Base-by-base conservation (phyloP, 129 eudicot genomes). In the Flaveria ramosissima region DNA sequence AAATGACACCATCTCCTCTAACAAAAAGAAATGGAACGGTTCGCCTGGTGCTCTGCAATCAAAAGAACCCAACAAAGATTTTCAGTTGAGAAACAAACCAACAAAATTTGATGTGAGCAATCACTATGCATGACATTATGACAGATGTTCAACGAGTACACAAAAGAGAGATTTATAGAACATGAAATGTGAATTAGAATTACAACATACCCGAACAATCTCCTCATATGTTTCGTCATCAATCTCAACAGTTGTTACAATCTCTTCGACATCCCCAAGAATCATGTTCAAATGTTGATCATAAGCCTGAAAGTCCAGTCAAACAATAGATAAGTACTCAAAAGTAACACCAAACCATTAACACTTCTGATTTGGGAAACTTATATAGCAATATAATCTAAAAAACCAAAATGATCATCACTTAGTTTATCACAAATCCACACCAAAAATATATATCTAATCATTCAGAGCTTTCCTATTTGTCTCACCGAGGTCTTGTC, bases 241-340 rank as follows among this genome's bases (percentile, higher is more conserved):
- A 24, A 95, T 95, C 82, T 95, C 99, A 20, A 92, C 95, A 9
- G 96, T 91, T 4, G 97, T 95, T 39, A 95, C 97, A 27, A 89
- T 85, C 83, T 95, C 99, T 82, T 95, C 97, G 56, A 95, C 97
- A 84, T 95, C 99, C 46, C 99, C 99, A 71, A 95, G 95, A 83
- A 95, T 95, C 99, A 95, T 95, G 85, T 95, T 95, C 86, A 95
- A 76, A 81, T 92, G 99, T 77, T 95, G 99, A 79, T 95, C 99
- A 43, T 95, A 95, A 51, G 99, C 99, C 97, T 94, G 82, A 70
- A 77, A 62, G 48, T 72, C 23, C 75, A 72, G 72, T 62, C 48
- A 7, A 72, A 75, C 30, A 30, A 70, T 19, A 17, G 3, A 76
- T 32, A 36, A 53, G 23, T 8, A 19, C 51, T 51, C 27, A 56